phyloP scores from a whole-genome alignment of 805 yeast species.

The Wickerhamomyces ciferrii region DNA sequence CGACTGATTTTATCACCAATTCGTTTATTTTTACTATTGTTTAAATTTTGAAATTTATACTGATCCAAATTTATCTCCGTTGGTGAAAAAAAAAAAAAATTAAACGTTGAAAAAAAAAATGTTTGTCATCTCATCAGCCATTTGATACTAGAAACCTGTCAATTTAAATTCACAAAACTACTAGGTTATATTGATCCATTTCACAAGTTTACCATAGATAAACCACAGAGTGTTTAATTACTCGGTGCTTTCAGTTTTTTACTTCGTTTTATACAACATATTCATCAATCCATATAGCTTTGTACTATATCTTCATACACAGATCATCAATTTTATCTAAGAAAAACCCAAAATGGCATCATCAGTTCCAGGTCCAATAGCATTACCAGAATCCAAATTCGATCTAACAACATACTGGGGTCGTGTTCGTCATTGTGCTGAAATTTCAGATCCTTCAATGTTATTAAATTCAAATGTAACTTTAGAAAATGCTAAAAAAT shows the following conservation, averaged over 20 bases:
- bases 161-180: background rate
- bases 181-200: too few species aligned
- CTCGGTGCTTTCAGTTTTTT: background rate
- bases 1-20: background rate
- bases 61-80: background rate
- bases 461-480: constrained; percentile 64
- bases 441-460: constrained; percentile 89
- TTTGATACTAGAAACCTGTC: background rate
- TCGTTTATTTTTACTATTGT: background rate
- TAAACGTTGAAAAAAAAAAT: background rate
- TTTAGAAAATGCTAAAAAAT: constrained; percentile 55
- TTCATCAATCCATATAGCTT: background rate
- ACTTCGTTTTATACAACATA: too few species aligned
- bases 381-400: constrained; percentile 74
- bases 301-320: too few species aligned
- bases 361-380: constrained; percentile 75
- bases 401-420: constrained; percentile 88
- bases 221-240: background rate
- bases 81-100: background rate
- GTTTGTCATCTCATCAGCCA: background rate
- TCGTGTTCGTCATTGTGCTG: constrained; percentile 90
- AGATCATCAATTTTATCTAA: too few species aligned
- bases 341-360: constrained; percentile 86
- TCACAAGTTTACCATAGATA: too few species aligned
- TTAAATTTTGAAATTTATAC: background rate